phyloP scores from a whole-genome alignment of 2,329 filamentous ascomycete genomes.

The Fusarium poae region DNA sequence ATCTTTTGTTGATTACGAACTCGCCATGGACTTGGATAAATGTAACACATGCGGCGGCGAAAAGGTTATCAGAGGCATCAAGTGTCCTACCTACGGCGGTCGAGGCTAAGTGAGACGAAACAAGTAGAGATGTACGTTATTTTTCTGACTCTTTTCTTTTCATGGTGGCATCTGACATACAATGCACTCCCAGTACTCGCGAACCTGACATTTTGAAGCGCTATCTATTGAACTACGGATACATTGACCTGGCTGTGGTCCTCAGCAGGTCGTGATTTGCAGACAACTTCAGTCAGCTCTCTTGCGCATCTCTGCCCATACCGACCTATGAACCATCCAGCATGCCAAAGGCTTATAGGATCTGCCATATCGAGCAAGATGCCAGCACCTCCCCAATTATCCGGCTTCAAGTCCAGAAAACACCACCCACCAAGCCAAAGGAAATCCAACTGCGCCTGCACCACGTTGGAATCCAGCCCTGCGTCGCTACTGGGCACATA shows the following conservation, averaged over 20 bases:
- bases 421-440: not conserved
- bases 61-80: not conserved
- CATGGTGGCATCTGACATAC: not conserved
- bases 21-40: not conserved
- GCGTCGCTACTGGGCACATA: not conserved
- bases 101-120: not conserved
- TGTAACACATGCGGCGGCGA: not conserved
- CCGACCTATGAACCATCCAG: not conserved
- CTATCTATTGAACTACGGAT: not conserved
- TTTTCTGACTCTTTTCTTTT: not conserved
- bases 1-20: not conserved
- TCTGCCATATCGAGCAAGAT: not conserved
- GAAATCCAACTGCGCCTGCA: not conserved
- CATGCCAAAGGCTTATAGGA: not conserved
- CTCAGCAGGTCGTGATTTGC: not conserved
- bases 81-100: not conserved
- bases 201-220: not conserved
- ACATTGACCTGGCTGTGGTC: not conserved
- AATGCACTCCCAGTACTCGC: not conserved
- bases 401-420: not conserved
- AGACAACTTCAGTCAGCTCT: not conserved
- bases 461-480: not conserved
- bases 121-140: not conserved
- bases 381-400: not conserved
- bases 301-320: not conserved